Percentiles rank a stretch among this genome's conserved stretches.
Conservation (phyloP, 331 rosid species). For the Dryas integrifolia region DNA sequence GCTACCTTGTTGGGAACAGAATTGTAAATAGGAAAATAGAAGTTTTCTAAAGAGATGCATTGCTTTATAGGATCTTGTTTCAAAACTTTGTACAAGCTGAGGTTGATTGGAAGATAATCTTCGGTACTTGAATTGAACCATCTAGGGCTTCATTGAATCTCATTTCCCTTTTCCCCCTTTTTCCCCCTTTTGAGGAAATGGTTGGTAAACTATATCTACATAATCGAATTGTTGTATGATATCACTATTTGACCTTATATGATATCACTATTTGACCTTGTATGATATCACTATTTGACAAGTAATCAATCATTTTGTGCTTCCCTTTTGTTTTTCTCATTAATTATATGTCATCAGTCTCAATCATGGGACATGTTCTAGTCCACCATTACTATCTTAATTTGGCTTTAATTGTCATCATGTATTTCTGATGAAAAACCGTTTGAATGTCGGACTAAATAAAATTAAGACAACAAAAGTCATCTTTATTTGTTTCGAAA, state of each 20-base stretch:
- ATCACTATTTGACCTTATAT: neutral
- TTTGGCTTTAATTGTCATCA: neutral
- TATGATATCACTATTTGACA: neutral
- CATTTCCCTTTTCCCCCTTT: neutral
- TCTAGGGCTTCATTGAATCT: neutral
- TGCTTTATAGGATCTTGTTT: neutral
- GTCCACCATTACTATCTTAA: no score
- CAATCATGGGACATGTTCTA: no score
- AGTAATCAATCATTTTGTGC: neutral
- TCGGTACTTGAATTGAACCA: neutral
- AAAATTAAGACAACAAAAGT: no score
- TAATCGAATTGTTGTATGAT: neutral
- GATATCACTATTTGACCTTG: no score
- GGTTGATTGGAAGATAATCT: neutral
- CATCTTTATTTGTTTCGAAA: neutral
- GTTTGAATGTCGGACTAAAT: no score
- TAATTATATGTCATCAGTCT: no score
- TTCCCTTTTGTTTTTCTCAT: neutral
- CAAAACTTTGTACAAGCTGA: neutral
- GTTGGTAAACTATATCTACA: neutral
- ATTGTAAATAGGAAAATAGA: slow-evolving; percentile 8
- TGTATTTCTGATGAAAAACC: neutral
- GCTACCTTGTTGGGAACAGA: slow-evolving; percentile 8
- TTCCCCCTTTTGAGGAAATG: neutral
- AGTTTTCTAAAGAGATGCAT: neutral